Evolutionary conservation across 257 asterid species (phyloP).

Genomic region (Galeopsis tetrahit): DNA sequence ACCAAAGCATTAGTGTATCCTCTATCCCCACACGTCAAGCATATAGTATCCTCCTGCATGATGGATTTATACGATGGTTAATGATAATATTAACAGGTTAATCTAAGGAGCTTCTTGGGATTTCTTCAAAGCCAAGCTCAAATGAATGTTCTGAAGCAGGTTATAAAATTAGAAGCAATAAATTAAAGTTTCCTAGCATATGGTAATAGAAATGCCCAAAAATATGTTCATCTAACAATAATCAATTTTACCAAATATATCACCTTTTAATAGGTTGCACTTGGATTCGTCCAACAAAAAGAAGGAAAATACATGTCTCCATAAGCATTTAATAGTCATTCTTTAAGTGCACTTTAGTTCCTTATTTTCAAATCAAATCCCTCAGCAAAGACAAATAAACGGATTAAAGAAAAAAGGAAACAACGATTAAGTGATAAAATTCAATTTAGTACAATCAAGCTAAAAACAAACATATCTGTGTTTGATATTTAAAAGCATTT

Average conservation of each 20-base stretch:
- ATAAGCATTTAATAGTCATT: not conserved
- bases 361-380: not conserved
- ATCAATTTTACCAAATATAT: not conserved
- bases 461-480: too few relatives aligned
- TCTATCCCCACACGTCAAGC: slow-evolving; percentile 66
- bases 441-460: too few relatives aligned
- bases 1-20: slow-evolving; percentile 60
- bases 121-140: slow-evolving; percentile 21
- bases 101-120: not conserved
- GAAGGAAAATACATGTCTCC: not conserved
- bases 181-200: not conserved
- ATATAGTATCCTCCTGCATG: slow-evolving; percentile 56
- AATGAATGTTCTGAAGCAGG: slow-evolving; percentile 4
- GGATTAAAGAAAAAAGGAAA: not conserved
- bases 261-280: not conserved
- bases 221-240: slow-evolving; percentile 1
- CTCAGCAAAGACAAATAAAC: slow-evolving; percentile 1
- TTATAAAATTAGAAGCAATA: slow-evolving; percentile 3
- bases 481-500: not conserved
- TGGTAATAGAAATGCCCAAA: not conserved
- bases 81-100: slow-evolving; percentile 5
- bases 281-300: not conserved
- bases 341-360: not conserved
- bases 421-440: not conserved
- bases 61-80: slow-evolving; percentile 23